A percentile compares a stretch with the other conserved stretches of the same genome.
Evolutionary conservation across 2,329 filamentous ascomycete genomes (phyloP).

Genomic region (Epichloe bromicola): DNA sequence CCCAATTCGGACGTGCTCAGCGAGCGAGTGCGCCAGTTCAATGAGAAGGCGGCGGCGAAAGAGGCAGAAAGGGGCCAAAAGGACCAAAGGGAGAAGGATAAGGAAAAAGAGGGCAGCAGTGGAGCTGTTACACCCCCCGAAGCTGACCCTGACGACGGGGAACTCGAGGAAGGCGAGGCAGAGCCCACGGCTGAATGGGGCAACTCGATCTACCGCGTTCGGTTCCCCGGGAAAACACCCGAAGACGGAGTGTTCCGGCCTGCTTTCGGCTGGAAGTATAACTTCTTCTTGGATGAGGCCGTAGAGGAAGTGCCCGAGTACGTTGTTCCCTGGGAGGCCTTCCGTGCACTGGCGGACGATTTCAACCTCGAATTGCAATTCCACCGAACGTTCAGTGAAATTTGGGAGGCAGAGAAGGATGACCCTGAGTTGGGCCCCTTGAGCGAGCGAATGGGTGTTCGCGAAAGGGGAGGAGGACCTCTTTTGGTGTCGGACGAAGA

Average conservation of each 20-base stretch:
- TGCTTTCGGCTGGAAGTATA: conserved; percentile 96
- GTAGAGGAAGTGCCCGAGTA: conserved; percentile 96
- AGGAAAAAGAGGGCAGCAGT: neutral
- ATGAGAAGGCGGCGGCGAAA: conserved; percentile 36
- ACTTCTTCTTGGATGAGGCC: conserved; percentile 88
- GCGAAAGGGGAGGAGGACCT: conserved; percentile 52
- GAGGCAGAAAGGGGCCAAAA: conserved; percentile 30
- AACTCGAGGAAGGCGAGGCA: conserved; percentile 47
- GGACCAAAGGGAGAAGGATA: conserved; percentile 15
- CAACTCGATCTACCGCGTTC: conserved; percentile 83
- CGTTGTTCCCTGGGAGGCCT: conserved; percentile 95
- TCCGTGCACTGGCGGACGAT: conserved; percentile 87
- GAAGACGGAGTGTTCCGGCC: conserved; percentile 84
- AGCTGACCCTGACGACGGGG: conserved; percentile 26
- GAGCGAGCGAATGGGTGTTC: conserved; percentile 91
- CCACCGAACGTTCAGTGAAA: conserved; percentile 76
- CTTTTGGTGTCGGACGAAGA: conserved; percentile 72
- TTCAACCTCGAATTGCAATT: conserved; percentile 95
- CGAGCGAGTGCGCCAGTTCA: conserved; percentile 62
- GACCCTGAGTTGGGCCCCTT: conserved; percentile 68
- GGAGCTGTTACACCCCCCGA: conserved; percentile 6
- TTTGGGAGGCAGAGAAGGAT: conserved; percentile 86
- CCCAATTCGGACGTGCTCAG: conserved; percentile 92
- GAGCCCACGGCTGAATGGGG: conserved; percentile 70
- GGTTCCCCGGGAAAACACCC: conserved; percentile 73